Base-by-base conservation (phyloP, 768 basidiomycete species). In the Russula abietina region DNA sequence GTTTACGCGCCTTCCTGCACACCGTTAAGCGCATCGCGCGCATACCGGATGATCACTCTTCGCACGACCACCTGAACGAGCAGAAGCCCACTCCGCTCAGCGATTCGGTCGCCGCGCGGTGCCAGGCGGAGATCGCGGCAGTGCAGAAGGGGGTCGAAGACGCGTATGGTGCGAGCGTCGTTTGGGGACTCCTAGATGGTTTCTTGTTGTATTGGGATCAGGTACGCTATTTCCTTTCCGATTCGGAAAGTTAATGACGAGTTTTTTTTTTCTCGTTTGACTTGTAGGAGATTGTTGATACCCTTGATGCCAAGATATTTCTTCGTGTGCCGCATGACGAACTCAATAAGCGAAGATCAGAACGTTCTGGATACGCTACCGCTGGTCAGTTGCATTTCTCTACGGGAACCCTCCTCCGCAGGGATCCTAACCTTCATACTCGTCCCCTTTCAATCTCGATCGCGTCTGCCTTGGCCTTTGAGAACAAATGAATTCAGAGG, bases 131-230 rank as follows among this genome's bases (percentile, higher is more conserved):
- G n/a, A 91, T 97, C 62, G 70, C 77, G 55, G 67, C 68, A 43
- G 69, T 87, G 4, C 76, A 81, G 61, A 69, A 75, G 43, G 75
- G 79, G 65, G 74, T 73, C 53, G 75, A 77, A 62, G 71, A 69
- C 52, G 72, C 74, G 36, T 32, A 61, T 22, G 78, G 79, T 28
- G 76, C 81, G 67, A 80, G 79, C 61, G 70, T 93, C 9, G 74
- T 86, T 24, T 94, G 91, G 87, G 91, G 84, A 2, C 75, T 99
- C 50, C 83, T 96, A 1, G 97, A 98, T 67, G 97, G 97, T 0
- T 99, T 99, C 75, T 74, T 99, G 66, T 74, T 98, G 46, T 97
- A 94, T 71, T 97, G 91, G 89, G 81, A 95, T 71, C 76, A 83
- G 71, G 93, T 91, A 69, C 51, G 33, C 33, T 50, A 48, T 24